phyloP scores from a whole-genome alignment of 1,284 basidiomycete genomes.

The Fomes fomentarius region DNA sequence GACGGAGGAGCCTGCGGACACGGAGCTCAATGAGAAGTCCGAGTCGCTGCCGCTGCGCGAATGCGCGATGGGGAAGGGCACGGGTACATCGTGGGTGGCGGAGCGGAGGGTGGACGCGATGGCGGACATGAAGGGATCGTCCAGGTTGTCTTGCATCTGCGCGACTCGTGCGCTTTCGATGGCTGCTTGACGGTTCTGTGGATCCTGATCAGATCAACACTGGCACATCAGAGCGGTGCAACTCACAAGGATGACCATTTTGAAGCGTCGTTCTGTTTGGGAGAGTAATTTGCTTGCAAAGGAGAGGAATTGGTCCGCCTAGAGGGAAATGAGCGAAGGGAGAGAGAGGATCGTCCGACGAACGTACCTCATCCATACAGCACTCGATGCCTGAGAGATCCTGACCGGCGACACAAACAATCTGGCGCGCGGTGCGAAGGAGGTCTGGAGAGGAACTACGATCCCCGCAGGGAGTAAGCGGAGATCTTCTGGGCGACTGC shows the following conservation, averaged over 20 bases:
- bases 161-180: conserved; percentile 26
- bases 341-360: not conserved
- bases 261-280: conserved; percentile 44
- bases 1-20: conserved; percentile 34
- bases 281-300: conserved; percentile 54
- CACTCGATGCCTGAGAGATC: conserved; percentile 58
- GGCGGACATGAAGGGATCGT: conserved; percentile 23
- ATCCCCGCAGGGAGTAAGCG: conserved; percentile 1
- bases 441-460: not conserved
- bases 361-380: conserved; percentile 45
- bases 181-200: conserved; percentile 27
- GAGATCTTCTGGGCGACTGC: conserved; percentile 7
- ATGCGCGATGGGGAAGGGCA: conserved; percentile 18
- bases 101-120: conserved; percentile 18
- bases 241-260: conserved; percentile 50
- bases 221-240: not conserved
- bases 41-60: conserved; percentile 15
- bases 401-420: conserved; percentile 52
- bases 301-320: conserved; percentile 58
- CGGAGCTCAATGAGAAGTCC: conserved; percentile 24
- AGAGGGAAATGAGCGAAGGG: not conserved
- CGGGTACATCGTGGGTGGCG: conserved; percentile 7
- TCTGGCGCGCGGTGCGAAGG: conserved; percentile 24
- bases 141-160: conserved; percentile 16
- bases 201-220: not conserved